Base-by-base conservation (phyloP, 129 eudicot genomes). In the Chrysanthemum seticuspe region DNA sequence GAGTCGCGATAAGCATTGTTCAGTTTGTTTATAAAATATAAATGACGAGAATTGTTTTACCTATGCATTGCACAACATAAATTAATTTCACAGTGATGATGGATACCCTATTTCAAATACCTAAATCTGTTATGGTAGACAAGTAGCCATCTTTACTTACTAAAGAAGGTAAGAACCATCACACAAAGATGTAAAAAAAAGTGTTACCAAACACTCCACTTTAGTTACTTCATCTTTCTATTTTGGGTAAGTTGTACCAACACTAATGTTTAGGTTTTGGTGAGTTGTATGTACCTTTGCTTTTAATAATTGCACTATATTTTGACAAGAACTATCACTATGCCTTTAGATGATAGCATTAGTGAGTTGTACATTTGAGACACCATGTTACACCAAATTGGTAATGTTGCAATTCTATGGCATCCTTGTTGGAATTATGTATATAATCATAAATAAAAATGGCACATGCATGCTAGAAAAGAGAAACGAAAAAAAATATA, bases 261-360 rank as follows among this genome's bases (percentile, higher is more conserved):
- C 65, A 70, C 76, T 19, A 13, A 31, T 70, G 81, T 77, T 64
- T 61, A 52, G 76, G 76, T 77, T 77, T 62, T 70, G 65, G 64
- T 62, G 76, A 63, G 71, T 77, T 77, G 81, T 77, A 62, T 77
- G 81, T 77, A 70, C 76, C 51, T 62, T 62, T 77, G 58, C 55
- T 70, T 62, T 77, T 70, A 51, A 77, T 77, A 34, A 77, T 77
- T 77, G 76, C 76, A 36, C 76, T 70, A 21, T 21, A 61, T 65
- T 62, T 77, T 77, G 81, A 77, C 65, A 63, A 77, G 81, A 77
- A 70, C 72, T 34, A 70, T 77, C 81, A 77, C 76, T 70, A 77
- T 62, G 58, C 71, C 76, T 70, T 50, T 68, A 61, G 55, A 40
- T 31, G 62, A 51, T 58, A 13, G 47, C 80, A 76, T 40, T 49